These are phyloP conservation scores for Lepiota brunneoincarnata DNA, from an alignment of 768 basidiomycete genomes.

Conservation along the genomic window DNA sequence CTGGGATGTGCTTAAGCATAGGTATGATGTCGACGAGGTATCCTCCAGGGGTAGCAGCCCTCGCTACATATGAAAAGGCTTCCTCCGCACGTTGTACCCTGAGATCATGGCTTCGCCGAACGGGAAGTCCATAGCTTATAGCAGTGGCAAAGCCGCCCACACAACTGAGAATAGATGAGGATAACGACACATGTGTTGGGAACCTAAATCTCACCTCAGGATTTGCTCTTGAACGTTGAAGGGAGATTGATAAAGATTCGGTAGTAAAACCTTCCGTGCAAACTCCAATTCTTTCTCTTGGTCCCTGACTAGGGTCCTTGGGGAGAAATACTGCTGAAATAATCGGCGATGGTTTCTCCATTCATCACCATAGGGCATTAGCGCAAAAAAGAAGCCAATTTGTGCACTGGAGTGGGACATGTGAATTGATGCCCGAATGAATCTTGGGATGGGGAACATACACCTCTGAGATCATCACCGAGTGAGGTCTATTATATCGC, in stretches of 20 bases:
- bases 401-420: background rate
- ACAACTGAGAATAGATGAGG: background rate
- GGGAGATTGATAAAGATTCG: background rate
- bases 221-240: background rate
- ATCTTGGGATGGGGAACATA: too few species aligned
- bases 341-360: too few species aligned
- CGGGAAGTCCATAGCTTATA: background rate
- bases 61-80: background rate
- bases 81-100: background rate
- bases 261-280: background rate
- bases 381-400: background rate
- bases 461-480: background rate
- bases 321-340: too few species aligned
- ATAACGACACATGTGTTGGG: background rate
- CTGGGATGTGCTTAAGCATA: background rate
- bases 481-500: background rate
- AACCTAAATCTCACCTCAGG: background rate
- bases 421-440: background rate
- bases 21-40: conserved; percentile 4
- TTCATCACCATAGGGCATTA: conserved; percentile 5
- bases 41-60: background rate
- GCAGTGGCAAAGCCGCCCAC: background rate
- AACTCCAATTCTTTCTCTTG: background rate
- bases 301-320: too few species aligned
- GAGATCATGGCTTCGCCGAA: background rate